Evolutionary conservation across 805 yeast species (phyloP), one percentile per base, ranked within the genome.

Genomic region (Cyberlindnera veronae): DNA sequence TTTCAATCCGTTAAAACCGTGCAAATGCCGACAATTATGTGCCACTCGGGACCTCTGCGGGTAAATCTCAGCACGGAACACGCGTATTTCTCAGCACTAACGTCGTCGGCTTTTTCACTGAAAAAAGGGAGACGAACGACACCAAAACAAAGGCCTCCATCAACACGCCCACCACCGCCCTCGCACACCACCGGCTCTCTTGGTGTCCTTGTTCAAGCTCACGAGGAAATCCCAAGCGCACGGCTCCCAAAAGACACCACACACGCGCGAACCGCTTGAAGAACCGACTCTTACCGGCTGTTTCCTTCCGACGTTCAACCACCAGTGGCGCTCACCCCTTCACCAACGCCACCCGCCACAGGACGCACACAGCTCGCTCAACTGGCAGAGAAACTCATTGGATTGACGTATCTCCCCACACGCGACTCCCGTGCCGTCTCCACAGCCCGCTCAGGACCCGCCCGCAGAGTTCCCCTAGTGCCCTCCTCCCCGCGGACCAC

Each of bases 61-160:
- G 43, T 39, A 39, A 16, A 8, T 39, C 5, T 26, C 32, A 34
- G 38, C 19, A 19, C 27, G 14, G 19, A 5, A 4, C 22, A 17
- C 29, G 48, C 41, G 48, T 39, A 44, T 18, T 30, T 31, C n/a
- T 16, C 34, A 18, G 44, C 33, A 33, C 48, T 30, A 36, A 38
- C 13, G 11, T 24, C 34, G 38, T 34, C 37, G 42, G 19, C 36
- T 36, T 37, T 30, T 21, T 21, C 19, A n/a, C 12, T 36, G 46
- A 42, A 42, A 42, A 38, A 35, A 31, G 34, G 41, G 37, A 19
- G 39, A 29, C 23, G n/a, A 23, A 22, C 19, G 24, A 23, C 32
- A 29, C 16, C 18, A 29, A 35, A 40, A 28, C 19, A 29, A 17
- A 18, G 9, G 11, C n/a, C 14, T 13, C 24, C 18, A 5, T 16